Evolutionary conservation across 2,329 filamentous ascomycete species (phyloP).

Genomic region (Cryphonectria nitschkei): DNA sequence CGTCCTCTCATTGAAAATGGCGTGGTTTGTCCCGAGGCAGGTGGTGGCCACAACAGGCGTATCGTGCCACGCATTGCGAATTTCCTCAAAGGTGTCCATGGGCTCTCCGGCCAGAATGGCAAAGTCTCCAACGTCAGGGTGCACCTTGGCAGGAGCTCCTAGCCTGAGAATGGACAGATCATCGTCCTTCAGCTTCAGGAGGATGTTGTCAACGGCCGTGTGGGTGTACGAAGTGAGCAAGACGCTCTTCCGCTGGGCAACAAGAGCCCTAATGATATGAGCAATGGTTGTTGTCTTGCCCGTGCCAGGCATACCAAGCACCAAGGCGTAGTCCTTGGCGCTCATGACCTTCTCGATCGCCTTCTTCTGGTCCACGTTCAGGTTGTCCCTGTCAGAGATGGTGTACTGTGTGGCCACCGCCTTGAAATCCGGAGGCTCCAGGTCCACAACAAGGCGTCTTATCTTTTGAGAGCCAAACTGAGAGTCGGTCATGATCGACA

Average conservation of each 20-base stretch:
- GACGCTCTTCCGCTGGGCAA: conserved; percentile 88
- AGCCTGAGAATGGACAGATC: conserved; percentile 82
- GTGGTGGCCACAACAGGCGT: conserved; percentile 93
- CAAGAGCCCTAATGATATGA: conserved; percentile 90
- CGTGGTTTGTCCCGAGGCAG: conserved; percentile 88
- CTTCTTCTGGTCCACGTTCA: conserved; percentile 85
- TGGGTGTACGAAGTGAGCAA: conserved; percentile 95
- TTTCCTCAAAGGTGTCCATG: conserved; percentile 78
- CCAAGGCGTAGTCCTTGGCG: conserved; percentile 92
- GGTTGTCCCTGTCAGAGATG: conserved; percentile 63
- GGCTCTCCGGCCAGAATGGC: conserved; percentile 76
- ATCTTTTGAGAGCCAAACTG: conserved; percentile 72
- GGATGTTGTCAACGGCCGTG: conserved; percentile 96
- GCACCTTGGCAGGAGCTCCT: conserved; percentile 82
- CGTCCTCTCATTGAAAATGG: conserved; percentile 81
- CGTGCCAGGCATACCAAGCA: conserved; percentile 96
- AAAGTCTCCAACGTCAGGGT: conserved; percentile 85
- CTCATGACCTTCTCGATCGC: conserved; percentile 96
- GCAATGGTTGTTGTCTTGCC: conserved; percentile 98
- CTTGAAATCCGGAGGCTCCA: conserved; percentile 75
- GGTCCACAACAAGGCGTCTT: conserved; percentile 79
- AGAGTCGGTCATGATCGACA: conserved; percentile 86
- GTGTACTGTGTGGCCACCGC: conserved; percentile 64
- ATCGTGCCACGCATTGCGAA: conserved; percentile 81
- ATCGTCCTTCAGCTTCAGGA: conserved; percentile 85